Conservation (phyloP, 2,329 filamentous ascomycete species). For the Blastomyces parvus region DNA sequence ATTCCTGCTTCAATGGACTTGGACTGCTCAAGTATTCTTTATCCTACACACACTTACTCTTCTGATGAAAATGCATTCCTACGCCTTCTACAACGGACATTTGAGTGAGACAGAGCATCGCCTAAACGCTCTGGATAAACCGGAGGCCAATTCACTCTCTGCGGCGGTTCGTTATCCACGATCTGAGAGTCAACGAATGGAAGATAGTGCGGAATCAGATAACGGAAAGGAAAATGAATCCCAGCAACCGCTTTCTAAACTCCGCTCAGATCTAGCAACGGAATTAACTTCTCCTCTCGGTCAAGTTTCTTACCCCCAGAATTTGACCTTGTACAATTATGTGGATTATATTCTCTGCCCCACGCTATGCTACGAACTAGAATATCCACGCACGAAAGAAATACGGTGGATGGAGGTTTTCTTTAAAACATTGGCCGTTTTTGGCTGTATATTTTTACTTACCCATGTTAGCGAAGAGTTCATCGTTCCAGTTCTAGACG, state of each 20-base stretch:
- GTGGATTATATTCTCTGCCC: conserved; percentile 82
- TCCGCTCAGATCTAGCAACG: conserved; percentile 78
- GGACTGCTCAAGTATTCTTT: conserved; percentile 95
- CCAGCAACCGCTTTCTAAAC: conserved; percentile 50
- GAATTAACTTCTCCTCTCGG: conserved; percentile 89
- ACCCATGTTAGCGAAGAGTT: conserved; percentile 90
- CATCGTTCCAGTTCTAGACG: conserved; percentile 77
- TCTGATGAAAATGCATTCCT: conserved; percentile 99
- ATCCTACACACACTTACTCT: conserved; percentile 82
- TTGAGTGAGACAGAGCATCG: conserved; percentile 77
- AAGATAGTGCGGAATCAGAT: conserved; percentile 15
- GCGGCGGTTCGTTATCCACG: conserved; percentile 69
- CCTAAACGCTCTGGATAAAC: conserved; percentile 70
- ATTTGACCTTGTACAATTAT: conserved; percentile 75
- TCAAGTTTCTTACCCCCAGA: conserved; percentile 78
- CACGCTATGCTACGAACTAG: conserved; percentile 93
- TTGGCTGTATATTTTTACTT: conserved; percentile 92
- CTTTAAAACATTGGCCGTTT: conserved; percentile 78
- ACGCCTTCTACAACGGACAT: conserved; percentile 96
- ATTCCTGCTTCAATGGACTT: conserved; percentile 81
- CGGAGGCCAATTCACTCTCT: conserved; percentile 52
- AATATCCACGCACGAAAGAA: conserved; percentile 73
- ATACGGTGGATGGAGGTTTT: conserved; percentile 73
- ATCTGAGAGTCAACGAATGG: conserved; percentile 7
- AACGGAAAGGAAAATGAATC: conserved; percentile 23